Conservation (phyloP, 306 rosid genomes). For the Alnus rubra region DNA sequence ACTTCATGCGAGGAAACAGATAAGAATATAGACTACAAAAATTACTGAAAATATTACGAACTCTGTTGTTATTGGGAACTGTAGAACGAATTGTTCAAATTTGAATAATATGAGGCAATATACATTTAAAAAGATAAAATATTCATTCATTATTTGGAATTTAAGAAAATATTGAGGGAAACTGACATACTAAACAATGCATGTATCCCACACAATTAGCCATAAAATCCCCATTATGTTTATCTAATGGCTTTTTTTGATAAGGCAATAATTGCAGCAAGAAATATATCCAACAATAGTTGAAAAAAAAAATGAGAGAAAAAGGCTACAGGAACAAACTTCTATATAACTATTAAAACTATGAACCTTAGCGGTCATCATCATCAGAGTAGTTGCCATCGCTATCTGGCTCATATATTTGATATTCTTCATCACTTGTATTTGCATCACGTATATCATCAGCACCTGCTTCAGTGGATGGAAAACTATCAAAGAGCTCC, state of each 20-base stretch:
- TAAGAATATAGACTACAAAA: no score
- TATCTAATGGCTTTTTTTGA: neutral
- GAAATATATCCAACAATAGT: neutral
- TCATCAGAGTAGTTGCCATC: constrained; percentile 47
- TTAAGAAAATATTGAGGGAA: neutral
- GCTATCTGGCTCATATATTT: constrained; percentile 63
- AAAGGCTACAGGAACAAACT: neutral
- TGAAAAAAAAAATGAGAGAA: neutral
- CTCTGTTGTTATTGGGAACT: neutral
- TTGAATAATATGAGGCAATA: neutral
- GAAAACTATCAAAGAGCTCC: constrained; percentile 86
- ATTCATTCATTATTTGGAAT: no score
- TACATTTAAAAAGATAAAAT: no score
- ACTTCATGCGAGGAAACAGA: no score
- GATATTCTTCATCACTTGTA: constrained; percentile 67
- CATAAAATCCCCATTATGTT: neutral
- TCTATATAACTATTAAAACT: neutral
- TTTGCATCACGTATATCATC: constrained; percentile 28
- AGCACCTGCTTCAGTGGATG: constrained; percentile 34
- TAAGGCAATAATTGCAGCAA: neutral
- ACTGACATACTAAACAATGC: neutral
- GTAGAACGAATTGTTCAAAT: neutral
- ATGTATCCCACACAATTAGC: neutral
- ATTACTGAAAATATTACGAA: no score
- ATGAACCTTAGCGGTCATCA: constrained; percentile 23